These are phyloP conservation scores for Tolypocladium ophioglossoides DNA, from an alignment of 2,329 filamentous ascomycete genomes.

Conservation along the genomic window DNA sequence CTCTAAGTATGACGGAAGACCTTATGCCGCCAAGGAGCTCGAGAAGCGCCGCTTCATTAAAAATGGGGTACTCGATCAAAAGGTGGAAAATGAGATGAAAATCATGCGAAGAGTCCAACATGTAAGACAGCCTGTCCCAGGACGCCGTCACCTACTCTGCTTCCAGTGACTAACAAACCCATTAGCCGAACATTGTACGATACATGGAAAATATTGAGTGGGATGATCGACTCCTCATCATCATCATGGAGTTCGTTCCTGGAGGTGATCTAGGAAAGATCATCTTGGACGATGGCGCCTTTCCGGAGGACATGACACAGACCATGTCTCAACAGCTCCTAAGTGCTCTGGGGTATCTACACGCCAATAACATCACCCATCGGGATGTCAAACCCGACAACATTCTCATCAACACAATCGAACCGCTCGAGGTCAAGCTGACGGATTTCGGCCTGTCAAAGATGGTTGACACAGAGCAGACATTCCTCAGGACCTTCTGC, in stretches of 20 bases:
- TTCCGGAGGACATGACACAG: slow-evolving; percentile 60
- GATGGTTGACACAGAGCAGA: slow-evolving; percentile 80
- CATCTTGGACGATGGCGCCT: slow-evolving; percentile 47
- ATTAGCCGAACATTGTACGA: slow-evolving; percentile 74
- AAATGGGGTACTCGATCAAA: slow-evolving; percentile 79
- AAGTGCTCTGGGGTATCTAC: slow-evolving; percentile 75
- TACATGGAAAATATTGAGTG: slow-evolving; percentile 85
- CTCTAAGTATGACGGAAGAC: slow-evolving; percentile 68
- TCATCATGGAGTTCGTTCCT: slow-evolving; percentile 89
- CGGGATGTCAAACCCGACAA: slow-evolving; percentile 99
- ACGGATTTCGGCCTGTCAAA: slow-evolving; percentile 97
- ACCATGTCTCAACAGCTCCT: slow-evolving; percentile 67
- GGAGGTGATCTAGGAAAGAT: slow-evolving; percentile 74
- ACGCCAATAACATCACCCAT: slow-evolving; percentile 83
- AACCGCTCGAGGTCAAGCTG: slow-evolving; percentile 75
- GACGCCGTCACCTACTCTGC: not conserved
- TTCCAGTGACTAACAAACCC: slow-evolving; percentile 7
- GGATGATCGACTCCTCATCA: slow-evolving; percentile 75
- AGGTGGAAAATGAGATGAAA: slow-evolving; percentile 92
- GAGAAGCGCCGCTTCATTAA: slow-evolving; percentile 91
- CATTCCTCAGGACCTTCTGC: slow-evolving; percentile 92
- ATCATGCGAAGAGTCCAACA: slow-evolving; percentile 86
- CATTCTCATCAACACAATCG: slow-evolving; percentile 66
- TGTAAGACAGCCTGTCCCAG: slow-evolving; percentile 38
- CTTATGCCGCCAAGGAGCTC: slow-evolving; percentile 88